Percentiles rank a stretch among this genome's conserved stretches.
phyloP scores from a whole-genome alignment of 2,329 filamentous ascomycete genomes.

The Clonostachys rosea region DNA sequence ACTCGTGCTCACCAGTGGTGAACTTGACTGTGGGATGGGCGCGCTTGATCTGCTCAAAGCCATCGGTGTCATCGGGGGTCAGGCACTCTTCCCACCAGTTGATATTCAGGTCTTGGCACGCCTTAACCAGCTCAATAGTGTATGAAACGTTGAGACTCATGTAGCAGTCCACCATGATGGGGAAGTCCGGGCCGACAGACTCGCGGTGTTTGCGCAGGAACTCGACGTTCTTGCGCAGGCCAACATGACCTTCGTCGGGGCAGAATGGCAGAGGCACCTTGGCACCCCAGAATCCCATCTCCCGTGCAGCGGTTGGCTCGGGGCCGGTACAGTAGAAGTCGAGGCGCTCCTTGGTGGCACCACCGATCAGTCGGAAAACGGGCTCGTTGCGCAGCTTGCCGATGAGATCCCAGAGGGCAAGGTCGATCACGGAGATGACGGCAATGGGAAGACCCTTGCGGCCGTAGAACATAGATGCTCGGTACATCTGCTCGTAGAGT shows the following conservation, averaged over 20 bases:
- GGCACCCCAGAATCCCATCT: conserved; percentile 84
- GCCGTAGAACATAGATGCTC: conserved; percentile 93
- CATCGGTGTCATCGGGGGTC: conserved; percentile 86
- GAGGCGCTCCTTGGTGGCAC: conserved; percentile 76
- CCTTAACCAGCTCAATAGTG: conserved; percentile 85
- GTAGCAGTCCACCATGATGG: conserved; percentile 93
- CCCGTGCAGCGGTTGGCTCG: conserved; percentile 72
- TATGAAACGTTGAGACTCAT: conserved; percentile 93
- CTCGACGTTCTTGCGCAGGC: conserved; percentile 83
- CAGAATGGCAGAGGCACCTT: conserved; percentile 90
- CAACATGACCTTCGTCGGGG: conserved; percentile 78
- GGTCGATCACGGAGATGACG: conserved; percentile 90
- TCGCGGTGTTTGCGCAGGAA: conserved; percentile 83
- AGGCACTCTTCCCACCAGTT: conserved; percentile 98
- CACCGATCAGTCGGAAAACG: conserved; percentile 91
- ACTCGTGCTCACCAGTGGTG: conserved; percentile 94
- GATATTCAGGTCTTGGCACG: conserved; percentile 77
- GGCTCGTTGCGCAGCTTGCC: conserved; percentile 90
- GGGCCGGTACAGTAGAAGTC: conserved; percentile 96
- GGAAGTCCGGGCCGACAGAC: conserved; percentile 82
- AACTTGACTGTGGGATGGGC: conserved; percentile 90
- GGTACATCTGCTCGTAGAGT: conserved; percentile 95
- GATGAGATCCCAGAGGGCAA: conserved; percentile 87
- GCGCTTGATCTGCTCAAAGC: conserved; percentile 83
- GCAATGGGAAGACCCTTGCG: conserved; percentile 87